Evolutionary conservation across 768 basidiomycete genomes (phyloP).

Genomic region (Hericium coralloides): DNA sequence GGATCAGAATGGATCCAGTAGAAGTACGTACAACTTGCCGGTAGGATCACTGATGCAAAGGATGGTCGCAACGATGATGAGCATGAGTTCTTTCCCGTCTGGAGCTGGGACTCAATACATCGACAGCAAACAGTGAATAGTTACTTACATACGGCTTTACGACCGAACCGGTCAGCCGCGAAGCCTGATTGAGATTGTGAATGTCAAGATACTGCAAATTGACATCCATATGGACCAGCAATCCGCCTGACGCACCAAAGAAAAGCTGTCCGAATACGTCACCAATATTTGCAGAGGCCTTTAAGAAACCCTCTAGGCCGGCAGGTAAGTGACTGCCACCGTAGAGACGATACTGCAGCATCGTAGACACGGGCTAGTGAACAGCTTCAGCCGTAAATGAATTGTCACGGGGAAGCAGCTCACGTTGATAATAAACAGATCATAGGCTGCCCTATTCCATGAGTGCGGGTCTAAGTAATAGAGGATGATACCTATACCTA

Average conservation of each 20-base stretch:
- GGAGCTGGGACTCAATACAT: neutral
- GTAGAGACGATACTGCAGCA: slow-evolving; percentile 60
- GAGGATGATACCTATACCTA: slow-evolving; percentile 14
- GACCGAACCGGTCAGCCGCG: slow-evolving; percentile 56
- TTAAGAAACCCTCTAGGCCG: slow-evolving; percentile 51
- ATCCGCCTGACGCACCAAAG: slow-evolving; percentile 33
- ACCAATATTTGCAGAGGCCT: slow-evolving; percentile 64
- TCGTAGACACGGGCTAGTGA: slow-evolving; percentile 51
- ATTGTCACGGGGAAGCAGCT: neutral
- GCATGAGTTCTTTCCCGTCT: slow-evolving; percentile 75
- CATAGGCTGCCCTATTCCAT: slow-evolving; percentile 40
- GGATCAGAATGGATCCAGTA: neutral
- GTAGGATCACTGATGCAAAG: slow-evolving; percentile 59
- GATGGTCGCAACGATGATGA: slow-evolving; percentile 74
- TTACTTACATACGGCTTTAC: slow-evolving; percentile 53
- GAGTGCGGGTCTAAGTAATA: neutral
- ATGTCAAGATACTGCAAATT: neutral
- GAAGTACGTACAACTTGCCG: slow-evolving; percentile 15
- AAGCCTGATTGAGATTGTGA: slow-evolving; percentile 43
- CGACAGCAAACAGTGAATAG: neutral
- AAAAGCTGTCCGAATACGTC: slow-evolving; percentile 61
- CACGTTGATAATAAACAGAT: slow-evolving; percentile 64
- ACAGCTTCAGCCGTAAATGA: neutral
- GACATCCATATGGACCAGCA: neutral
- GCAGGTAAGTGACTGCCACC: slow-evolving; percentile 40